phyloP scores from a whole-genome alignment of 148 eudicot genomes.

The Polygonum maritimum region DNA sequence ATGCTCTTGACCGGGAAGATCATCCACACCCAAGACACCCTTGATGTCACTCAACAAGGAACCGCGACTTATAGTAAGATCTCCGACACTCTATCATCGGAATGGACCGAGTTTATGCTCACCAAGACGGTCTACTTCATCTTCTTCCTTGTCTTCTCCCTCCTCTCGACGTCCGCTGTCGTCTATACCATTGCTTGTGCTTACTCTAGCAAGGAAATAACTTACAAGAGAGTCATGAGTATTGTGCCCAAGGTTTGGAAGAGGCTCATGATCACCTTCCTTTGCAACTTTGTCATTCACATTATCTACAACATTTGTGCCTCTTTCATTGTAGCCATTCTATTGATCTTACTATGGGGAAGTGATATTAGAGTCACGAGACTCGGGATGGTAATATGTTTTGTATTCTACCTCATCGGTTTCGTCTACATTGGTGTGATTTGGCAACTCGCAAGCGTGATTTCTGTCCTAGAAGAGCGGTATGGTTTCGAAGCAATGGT shows the following conservation, averaged over 20 bases:
- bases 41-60: conserved; percentile 12
- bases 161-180: conserved; percentile 29
- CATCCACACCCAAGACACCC: conserved; percentile 13
- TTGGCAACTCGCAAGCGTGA: conserved; percentile 47
- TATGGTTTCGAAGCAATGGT: conserved; percentile 41
- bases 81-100: conserved; percentile 14
- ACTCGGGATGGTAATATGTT: neutral
- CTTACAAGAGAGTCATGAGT: conserved; percentile 21
- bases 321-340: neutral
- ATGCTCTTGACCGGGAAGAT: conserved; percentile 19
- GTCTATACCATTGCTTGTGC: conserved; percentile 37
- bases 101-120: conserved; percentile 20
- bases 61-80: conserved; percentile 14
- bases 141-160: conserved; percentile 26
- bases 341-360: neutral
- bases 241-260: conserved; percentile 42
- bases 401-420: conserved; percentile 21
- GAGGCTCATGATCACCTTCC: conserved; percentile 34
- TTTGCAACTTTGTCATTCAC: conserved; percentile 23
- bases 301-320: conserved; percentile 15
- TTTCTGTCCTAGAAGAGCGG: conserved; percentile 40
- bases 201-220: conserved; percentile 26
- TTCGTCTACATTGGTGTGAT: conserved; percentile 28
- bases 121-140: conserved; percentile 22
- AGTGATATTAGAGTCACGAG: neutral